Evolutionary conservation across 2,329 filamentous ascomycete species (phyloP).

Genomic region (Aspergillus eucalypticola): DNA sequence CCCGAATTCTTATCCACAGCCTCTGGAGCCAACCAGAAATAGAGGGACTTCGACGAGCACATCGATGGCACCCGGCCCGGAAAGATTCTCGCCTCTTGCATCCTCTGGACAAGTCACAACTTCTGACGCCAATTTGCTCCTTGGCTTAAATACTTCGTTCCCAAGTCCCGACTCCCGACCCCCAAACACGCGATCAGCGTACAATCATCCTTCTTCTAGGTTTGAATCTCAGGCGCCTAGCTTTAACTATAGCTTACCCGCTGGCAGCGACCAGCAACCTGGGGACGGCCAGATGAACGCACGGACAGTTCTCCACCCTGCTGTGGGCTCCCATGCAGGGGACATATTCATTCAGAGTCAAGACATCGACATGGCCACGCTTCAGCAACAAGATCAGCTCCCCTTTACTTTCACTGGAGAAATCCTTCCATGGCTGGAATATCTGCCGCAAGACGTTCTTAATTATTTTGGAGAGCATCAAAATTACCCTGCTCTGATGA

Average conservation of each 20-base stretch:
- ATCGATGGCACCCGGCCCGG: constrained; percentile 21
- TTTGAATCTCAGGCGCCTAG: constrained; percentile 23
- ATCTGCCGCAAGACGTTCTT: constrained; percentile 67
- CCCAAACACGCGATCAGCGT: constrained; percentile 26
- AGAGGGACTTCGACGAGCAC: constrained; percentile 22
- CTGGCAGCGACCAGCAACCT: constrained; percentile 19
- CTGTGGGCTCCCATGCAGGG: constrained; percentile 21
- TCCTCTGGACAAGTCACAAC: constrained; percentile 44
- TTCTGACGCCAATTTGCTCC: constrained; percentile 43
- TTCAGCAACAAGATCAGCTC: constrained; percentile 48
- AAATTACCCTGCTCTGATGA: constrained; percentile 34
- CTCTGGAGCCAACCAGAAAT: constrained; percentile 34
- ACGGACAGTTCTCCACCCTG: constrained; percentile 22
- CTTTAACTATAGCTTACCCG: constrained; percentile 27
- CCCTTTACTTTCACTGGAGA: constrained; percentile 52
- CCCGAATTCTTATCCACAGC: constrained; percentile 31
- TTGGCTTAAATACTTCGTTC: constrained; percentile 53
- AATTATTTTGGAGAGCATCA: constrained; percentile 52
- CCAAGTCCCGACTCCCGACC: constrained; percentile 22
- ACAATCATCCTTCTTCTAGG: constrained; percentile 22
- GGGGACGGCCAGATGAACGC: constrained; percentile 20
- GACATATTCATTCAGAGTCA: constrained; percentile 72
- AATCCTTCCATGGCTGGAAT: constrained; percentile 74
- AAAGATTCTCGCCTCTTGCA: constrained; percentile 36
- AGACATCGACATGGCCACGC: constrained; percentile 70